Percentiles rank a stretch among this genome's conserved stretches.
Evolutionary conservation across 768 basidiomycete genomes (phyloP).

Genomic region (Hericium alpestre): DNA sequence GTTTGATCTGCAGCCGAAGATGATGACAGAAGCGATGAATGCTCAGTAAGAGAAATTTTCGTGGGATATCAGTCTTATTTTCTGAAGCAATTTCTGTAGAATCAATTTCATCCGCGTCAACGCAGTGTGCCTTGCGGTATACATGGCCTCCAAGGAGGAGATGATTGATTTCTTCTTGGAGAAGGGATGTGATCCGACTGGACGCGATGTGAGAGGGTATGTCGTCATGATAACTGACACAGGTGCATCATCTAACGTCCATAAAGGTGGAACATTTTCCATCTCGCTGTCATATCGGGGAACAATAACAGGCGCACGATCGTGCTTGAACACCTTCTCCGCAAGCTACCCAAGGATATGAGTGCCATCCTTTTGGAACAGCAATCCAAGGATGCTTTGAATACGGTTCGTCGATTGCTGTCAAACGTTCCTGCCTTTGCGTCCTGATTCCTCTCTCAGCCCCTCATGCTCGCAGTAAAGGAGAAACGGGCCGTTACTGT

Average conservation of each 20-base stretch:
- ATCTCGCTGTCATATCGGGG: constrained; percentile 28
- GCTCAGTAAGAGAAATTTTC: constrained; percentile 25
- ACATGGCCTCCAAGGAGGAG: constrained; percentile 15
- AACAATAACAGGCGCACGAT: constrained; percentile 15
- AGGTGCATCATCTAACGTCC: background rate
- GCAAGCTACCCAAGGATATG: constrained; percentile 41
- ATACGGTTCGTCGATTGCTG: constrained; percentile 29
- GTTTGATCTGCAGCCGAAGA: constrained; percentile 29
- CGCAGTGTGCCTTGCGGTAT: constrained; percentile 32
- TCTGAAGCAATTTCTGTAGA: constrained; percentile 16
- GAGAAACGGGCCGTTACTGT: constrained; percentile 20
- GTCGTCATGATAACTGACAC: constrained; percentile 4
- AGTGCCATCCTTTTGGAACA: constrained; percentile 33
- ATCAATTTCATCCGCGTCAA: constrained; percentile 39
- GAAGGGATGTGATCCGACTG: constrained; percentile 33
- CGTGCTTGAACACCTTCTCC: constrained; percentile 31
- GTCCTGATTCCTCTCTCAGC: constrained; percentile 23
- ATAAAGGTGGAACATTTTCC: constrained; percentile 47
- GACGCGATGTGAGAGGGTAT: constrained; percentile 36
- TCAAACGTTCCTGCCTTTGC: background rate
- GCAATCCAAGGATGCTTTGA: constrained; percentile 32
- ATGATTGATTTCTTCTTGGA: constrained; percentile 42
- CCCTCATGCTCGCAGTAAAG: constrained; percentile 44
- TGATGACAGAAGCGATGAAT: constrained; percentile 33
- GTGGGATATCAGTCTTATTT: background rate